These are phyloP conservation scores for Penicillium steckii DNA, from an alignment of 495 filamentous ascomycete species.

Conservation along the genomic window DNA sequence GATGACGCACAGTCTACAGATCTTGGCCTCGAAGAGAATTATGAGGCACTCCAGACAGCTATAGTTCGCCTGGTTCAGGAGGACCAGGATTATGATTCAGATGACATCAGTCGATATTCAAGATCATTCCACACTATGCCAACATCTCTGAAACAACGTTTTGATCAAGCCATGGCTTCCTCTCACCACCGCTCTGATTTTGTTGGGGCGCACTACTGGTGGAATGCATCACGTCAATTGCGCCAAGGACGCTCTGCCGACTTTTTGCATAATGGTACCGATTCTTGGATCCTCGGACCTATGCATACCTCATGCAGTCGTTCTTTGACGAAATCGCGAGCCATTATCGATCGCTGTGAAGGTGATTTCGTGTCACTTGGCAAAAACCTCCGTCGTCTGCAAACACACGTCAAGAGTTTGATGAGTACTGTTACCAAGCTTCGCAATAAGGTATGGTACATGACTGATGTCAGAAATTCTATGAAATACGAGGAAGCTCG, in stretches of 20 bases:
- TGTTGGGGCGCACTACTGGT: slow-evolving; percentile 50
- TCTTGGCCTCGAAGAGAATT: slow-evolving; percentile 73
- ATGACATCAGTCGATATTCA: slow-evolving; percentile 13
- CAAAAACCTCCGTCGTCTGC: slow-evolving; percentile 36
- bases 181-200: slow-evolving; percentile 43
- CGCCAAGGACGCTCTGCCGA: slow-evolving; percentile 23
- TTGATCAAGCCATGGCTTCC: slow-evolving; percentile 39
- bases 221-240: slow-evolving; percentile 45
- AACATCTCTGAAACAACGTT: slow-evolving; percentile 36
- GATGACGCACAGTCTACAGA: slow-evolving; percentile 64
- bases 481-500: slow-evolving; percentile 85
- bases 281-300: slow-evolving; percentile 43
- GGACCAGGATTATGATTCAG: slow-evolving; percentile 56
- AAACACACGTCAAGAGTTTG: slow-evolving; percentile 33
- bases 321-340: slow-evolving; percentile 36
- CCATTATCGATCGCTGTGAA: slow-evolving; percentile 44
- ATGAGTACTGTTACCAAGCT: slow-evolving; percentile 37
- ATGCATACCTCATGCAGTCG: slow-evolving; percentile 39
- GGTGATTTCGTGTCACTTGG: slow-evolving; percentile 37
- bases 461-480: slow-evolving; percentile 92
- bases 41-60: slow-evolving; percentile 78
- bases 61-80: slow-evolving; percentile 80
- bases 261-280: slow-evolving; percentile 21
- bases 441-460: slow-evolving; percentile 98
- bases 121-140: not conserved